Evolutionary conservation across 129 eudicot species (phyloP), one percentile per base, ranked within the genome.

Genomic region (Centella asiatica): DNA sequence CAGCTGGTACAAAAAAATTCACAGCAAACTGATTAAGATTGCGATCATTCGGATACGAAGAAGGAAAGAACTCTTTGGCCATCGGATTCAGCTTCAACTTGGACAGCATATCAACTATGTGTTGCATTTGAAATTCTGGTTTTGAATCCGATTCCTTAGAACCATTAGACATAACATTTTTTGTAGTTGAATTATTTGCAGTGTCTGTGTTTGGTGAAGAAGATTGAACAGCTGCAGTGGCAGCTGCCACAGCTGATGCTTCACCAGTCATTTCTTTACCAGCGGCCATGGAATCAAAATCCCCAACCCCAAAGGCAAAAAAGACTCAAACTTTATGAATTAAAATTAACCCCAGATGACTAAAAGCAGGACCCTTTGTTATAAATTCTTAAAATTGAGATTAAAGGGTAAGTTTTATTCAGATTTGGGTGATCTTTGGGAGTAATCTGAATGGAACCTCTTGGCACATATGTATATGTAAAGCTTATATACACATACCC

Each of bases 51-150:
- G 74, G 47, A n/a, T 78, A 81, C 0, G 86, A 83, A 14, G 97
- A 90, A 55, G 97, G 97, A 42, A 90, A 45, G 42, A 90, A 90
- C 71, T 90, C 97, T 74, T 90, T 77, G 18, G 97, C 97, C 89
- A 84, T 15, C 0, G 97, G 97, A 79, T 90, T 90, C 79, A 90
- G 40, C 83, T 86, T 90, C 72, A 90, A 77, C 56, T 75, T 84
- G 9, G 89, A 86, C 69, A 90, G 39, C 76, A 86, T 81, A 47
- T 83, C 86, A 71, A 73, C 88, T 31, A 89, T 67, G 3, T 81
- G 77, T 62, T 85, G 83, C 76, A 89, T 78, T 66, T 81, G 66
- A 59, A 78, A 64, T 23, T 83, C 89, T 22, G 93, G 72, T 81
- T 85, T 78, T n/a, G 81, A 64, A 77, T 82, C 86, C 36, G 85